Evolutionary conservation across 108 stramenopile species (phyloP).

Genomic region (Cyclotella choctawhatcheeana): DNA sequence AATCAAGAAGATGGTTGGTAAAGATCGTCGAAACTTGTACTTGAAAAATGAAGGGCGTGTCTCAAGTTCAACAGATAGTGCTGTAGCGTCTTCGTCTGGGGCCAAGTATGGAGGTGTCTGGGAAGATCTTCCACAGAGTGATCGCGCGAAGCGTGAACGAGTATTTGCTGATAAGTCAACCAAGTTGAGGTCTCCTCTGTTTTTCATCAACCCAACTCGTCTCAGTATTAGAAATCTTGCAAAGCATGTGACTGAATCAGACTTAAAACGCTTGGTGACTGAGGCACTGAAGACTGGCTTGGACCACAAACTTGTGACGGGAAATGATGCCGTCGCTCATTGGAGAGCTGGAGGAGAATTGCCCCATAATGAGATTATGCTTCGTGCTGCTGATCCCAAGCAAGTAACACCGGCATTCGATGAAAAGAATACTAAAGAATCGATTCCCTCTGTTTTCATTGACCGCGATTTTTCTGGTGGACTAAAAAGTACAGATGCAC

Average conservation of each 20-base stretch:
- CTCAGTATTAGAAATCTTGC: constrained; percentile 92
- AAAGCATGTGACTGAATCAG: constrained; percentile 88
- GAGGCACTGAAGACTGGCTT: constrained; percentile 79
- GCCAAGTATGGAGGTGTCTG: constrained; percentile 58
- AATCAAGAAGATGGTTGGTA: constrained; percentile 59
- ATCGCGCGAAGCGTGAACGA: constrained; percentile 89
- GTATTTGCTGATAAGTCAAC: constrained; percentile 91
- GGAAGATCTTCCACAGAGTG: constrained; percentile 82
- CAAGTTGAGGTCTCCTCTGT: constrained; percentile 95
- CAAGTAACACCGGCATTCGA: constrained; percentile 62
- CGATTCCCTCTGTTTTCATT: constrained; percentile 83
- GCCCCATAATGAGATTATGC: constrained; percentile 71
- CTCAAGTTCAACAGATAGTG: constrained; percentile 43
- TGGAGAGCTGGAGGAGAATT: constrained; percentile 80
- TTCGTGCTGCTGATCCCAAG: constrained; percentile 53
- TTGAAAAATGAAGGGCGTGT: constrained; percentile 94
- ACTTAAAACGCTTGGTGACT: constrained; percentile 73
- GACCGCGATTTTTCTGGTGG: constrained; percentile 70
- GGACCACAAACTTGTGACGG: constrained; percentile 68
- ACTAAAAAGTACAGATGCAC: constrained; percentile 55
- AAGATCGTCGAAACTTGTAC: constrained; percentile 95
- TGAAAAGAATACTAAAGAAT: constrained; percentile 84
- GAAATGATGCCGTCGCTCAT: constrained; percentile 82
- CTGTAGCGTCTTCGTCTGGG: constrained; percentile 38
- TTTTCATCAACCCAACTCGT: constrained; percentile 95